A percentile compares a stretch with the other conserved stretches of the same genome.
These are phyloP conservation scores for Nakazawaea laoshanensis DNA, from an alignment of 805 yeast species.

Conservation along the genomic window DNA sequence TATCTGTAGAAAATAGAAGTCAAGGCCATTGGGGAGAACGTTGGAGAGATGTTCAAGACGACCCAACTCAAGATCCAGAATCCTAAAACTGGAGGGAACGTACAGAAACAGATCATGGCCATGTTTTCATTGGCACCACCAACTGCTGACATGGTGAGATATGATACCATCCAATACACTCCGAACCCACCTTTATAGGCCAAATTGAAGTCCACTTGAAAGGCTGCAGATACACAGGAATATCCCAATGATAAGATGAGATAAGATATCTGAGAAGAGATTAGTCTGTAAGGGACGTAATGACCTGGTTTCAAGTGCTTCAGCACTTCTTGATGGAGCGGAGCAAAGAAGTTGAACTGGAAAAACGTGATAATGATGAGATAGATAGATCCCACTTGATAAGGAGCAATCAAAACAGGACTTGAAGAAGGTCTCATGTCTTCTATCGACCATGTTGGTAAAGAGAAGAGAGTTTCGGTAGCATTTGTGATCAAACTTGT, in stretches of 20 bases:
- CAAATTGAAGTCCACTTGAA: conserved; percentile 48
- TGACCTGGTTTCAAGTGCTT: conserved; percentile 36
- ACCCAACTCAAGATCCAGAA: conserved; percentile 71
- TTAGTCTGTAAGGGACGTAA: conserved; percentile 40
- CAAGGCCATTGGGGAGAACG: conserved; percentile 57
- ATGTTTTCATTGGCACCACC: conserved; percentile 69
- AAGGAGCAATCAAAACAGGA: conserved; percentile 49
- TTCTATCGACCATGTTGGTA: conserved; percentile 23
- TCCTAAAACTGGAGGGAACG: conserved; percentile 58
- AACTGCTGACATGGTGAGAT: conserved; percentile 63
- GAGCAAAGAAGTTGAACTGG: conserved; percentile 50
- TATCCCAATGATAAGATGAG: conserved; percentile 45
- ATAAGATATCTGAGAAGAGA: conserved; percentile 42
- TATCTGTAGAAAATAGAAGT: conserved; percentile 49
- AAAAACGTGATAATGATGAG: conserved; percentile 60
- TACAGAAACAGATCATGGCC: conserved; percentile 40
- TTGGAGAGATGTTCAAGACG: conserved; percentile 57
- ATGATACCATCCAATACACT: conserved; percentile 65
- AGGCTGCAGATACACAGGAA: conserved; percentile 53
- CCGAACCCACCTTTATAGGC: conserved; percentile 61
- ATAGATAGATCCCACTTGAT: conserved; percentile 65
- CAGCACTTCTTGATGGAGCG: conserved; percentile 40
- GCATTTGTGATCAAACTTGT: conserved; percentile 13
- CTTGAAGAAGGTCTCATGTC: conserved; percentile 43
- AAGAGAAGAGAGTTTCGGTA: conserved; percentile 20